Conservation (phyloP, 164 flowering plant species). For the Platanus orientalis region DNA sequence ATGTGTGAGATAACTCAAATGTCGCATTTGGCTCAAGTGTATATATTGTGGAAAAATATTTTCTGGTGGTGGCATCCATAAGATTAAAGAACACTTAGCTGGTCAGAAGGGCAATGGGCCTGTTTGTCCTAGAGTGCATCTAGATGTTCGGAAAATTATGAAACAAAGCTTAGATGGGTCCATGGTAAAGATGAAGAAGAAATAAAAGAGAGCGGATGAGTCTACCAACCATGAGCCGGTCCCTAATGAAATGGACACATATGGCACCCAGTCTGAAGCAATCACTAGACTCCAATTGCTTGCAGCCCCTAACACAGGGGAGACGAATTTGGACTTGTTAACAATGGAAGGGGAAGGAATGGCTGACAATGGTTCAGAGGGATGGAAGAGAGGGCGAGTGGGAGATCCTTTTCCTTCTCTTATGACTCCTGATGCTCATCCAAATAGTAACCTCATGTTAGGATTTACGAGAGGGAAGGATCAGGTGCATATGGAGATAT, state of each 20-base stretch:
- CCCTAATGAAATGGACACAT: slow-evolving; percentile 19
- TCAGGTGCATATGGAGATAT: slow-evolving; percentile 62
- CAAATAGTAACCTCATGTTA: no score
- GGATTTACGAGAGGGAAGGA: slow-evolving; percentile 28
- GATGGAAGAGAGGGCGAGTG: slow-evolving; percentile 49
- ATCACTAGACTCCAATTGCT: slow-evolving; percentile 27
- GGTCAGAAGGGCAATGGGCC: slow-evolving; percentile 84
- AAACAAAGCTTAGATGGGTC: slow-evolving; percentile 65
- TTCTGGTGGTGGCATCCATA: slow-evolving; percentile 92
- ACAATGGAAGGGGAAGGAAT: slow-evolving; percentile 31
- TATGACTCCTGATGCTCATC: slow-evolving; percentile 11
- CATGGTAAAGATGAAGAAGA: slow-evolving; percentile 53
- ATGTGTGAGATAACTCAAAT: no score
- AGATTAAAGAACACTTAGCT: no score
- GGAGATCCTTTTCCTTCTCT: slow-evolving; percentile 21
- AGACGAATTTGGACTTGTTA: slow-evolving; percentile 24
- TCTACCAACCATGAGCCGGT: slow-evolving; percentile 17
- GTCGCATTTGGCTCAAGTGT: slow-evolving; percentile 64
- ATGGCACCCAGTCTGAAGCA: slow-evolving; percentile 26
- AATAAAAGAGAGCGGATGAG: slow-evolving; percentile 52
- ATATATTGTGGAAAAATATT: slow-evolving; percentile 68
- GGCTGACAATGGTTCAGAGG: no score
- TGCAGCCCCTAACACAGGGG: slow-evolving; percentile 23
- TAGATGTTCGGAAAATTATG: slow-evolving; percentile 60
- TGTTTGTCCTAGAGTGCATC: slow-evolving; percentile 54